Percentiles rank a stretch among this genome's conserved stretches.
These are phyloP conservation scores for Oryza meyeriana DNA, from an alignment of 176 grass and related monocot species.

Conservation along the genomic window DNA sequence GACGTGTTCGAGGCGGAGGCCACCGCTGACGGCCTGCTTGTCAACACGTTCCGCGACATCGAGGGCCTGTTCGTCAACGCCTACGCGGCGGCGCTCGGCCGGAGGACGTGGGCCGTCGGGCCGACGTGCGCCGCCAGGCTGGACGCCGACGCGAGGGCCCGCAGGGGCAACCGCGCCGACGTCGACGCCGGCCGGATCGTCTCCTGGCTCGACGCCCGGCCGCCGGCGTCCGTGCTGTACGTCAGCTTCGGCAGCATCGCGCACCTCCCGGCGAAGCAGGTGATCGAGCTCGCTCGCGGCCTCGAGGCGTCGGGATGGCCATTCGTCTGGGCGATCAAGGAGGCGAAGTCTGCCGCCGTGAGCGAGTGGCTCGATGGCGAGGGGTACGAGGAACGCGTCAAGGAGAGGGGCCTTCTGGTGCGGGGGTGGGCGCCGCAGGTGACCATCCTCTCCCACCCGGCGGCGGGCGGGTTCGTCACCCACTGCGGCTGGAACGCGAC, in stretches of 20 bases:
- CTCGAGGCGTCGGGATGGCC: constrained; percentile 38
- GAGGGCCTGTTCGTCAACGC: constrained; percentile 25
- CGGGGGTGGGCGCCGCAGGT: constrained; percentile 55
- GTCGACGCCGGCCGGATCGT: background rate
- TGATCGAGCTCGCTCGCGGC: constrained; percentile 46
- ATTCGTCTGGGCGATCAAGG: constrained; percentile 51
- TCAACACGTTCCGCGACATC: constrained; percentile 38
- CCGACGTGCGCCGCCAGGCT: background rate
- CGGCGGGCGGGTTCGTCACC: constrained; percentile 33
- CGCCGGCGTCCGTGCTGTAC: constrained; percentile 31
- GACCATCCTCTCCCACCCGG: constrained; percentile 44
- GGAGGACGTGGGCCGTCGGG: constrained; percentile 35
- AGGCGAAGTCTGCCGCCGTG: background rate
- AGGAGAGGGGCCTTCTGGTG: constrained; percentile 24
- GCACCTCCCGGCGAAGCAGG: constrained; percentile 14
- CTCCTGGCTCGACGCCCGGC: constrained; percentile 26
- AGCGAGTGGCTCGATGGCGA: constrained; percentile 12
- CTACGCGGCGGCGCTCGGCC: constrained; percentile 29
- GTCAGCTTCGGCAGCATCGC: constrained; percentile 60
- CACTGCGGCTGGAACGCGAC: constrained; percentile 43
- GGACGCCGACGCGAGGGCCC: background rate
- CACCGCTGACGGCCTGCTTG: constrained; percentile 30
- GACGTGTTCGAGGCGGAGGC: constrained; percentile 24
- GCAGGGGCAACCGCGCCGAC: constrained; percentile 7
- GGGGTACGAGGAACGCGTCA: constrained; percentile 21